Percentiles rank a stretch among this genome's conserved stretches.
These are phyloP conservation scores for Pleurotus salmoneostramineus DNA, from an alignment of 768 basidiomycete genomes.

Conservation along the genomic window DNA sequence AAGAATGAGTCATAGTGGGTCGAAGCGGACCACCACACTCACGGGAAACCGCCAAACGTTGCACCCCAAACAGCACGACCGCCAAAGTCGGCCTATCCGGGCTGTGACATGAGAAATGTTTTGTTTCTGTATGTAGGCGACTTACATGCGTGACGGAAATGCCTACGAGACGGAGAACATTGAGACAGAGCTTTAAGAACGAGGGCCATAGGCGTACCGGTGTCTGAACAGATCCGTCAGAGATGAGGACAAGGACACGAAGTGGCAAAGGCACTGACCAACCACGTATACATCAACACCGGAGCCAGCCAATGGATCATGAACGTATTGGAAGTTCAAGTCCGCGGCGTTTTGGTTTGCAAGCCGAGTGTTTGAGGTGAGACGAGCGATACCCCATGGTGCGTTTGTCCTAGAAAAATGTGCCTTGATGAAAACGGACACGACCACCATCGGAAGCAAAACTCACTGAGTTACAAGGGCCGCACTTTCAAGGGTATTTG, in stretches of 20 bases:
- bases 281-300: conserved; percentile 31
- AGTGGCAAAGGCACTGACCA: conserved; percentile 19
- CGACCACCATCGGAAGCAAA: neutral
- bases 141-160: neutral
- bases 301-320: conserved; percentile 27
- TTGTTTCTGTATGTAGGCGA: neutral
- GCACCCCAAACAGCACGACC: conserved; percentile 38
- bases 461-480: conserved; percentile 17
- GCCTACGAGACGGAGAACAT: neutral
- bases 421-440: neutral
- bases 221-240: neutral
- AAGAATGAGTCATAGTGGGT: neutral
- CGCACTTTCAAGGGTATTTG: neutral
- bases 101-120: too few species aligned
- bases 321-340: conserved; percentile 22
- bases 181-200: neutral
- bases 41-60: conserved; percentile 24
- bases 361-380: conserved; percentile 17
- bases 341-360: conserved; percentile 9
- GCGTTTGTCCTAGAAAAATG: conserved; percentile 20
- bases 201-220: neutral
- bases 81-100: conserved; percentile 28
- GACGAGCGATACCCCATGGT: conserved; percentile 26
- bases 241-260: neutral
- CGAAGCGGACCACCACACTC: neutral